Evolutionary conservation across 495 filamentous ascomycete species (phyloP).

Genomic region (Lasiosphaeria hispida): DNA sequence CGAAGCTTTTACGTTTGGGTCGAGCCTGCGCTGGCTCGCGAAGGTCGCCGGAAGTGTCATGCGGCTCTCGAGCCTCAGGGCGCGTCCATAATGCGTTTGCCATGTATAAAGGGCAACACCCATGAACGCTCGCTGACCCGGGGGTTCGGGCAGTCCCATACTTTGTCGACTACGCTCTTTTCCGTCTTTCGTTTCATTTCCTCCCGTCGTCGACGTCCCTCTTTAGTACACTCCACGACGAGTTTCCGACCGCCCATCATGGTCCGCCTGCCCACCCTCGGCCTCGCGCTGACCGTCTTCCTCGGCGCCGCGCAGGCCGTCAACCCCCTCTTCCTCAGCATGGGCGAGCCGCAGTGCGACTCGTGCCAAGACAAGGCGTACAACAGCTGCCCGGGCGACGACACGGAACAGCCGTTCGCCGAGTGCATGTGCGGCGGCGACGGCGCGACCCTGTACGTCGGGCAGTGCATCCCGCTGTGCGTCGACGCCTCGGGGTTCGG

Average conservation of each 20-base stretch:
- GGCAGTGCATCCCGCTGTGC: neutral
- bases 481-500: neutral
- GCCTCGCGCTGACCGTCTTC: neutral
- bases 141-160: too few relatives aligned
- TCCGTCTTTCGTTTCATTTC: too few relatives aligned
- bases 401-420: neutral
- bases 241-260: neutral
- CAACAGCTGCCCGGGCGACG: neutral
- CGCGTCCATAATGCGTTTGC: too few relatives aligned
- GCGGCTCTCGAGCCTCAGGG: too few relatives aligned
- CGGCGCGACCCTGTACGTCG: neutral
- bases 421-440: conserved; percentile 3
- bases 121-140: too few relatives aligned
- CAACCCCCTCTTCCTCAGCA: conserved; percentile 1
- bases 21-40: too few relatives aligned
- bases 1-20: too few relatives aligned
- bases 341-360: neutral
- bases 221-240: too few relatives aligned
- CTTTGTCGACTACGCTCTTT: too few relatives aligned
- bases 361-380: neutral
- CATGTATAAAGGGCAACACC: too few relatives aligned
- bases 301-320: neutral
- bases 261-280: neutral
- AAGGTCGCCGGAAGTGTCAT: too few relatives aligned
- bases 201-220: too few relatives aligned